Percentiles rank a stretch among this genome's conserved stretches.
Conservation (phyloP, 73 alveolate genomes). For the Blepharisma japonicum region DNA sequence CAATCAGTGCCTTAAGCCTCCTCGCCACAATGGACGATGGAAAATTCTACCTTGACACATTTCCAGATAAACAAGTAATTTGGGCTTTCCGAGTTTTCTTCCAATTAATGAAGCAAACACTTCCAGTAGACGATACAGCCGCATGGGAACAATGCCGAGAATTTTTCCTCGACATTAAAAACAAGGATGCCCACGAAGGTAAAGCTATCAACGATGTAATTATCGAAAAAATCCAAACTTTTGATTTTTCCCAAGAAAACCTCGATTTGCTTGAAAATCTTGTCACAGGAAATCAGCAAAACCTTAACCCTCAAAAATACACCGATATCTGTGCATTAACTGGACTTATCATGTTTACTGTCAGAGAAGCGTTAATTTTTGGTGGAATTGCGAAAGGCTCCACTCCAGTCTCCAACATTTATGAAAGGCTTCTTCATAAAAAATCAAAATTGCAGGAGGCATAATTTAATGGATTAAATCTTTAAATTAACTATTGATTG, state of each 20-base stretch:
- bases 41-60: background rate
- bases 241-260: conserved; percentile 4
- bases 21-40: background rate
- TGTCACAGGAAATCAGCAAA: background rate
- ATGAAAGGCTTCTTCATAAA: background rate
- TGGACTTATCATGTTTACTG: conserved; percentile 11
- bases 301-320: background rate
- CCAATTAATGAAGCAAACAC: background rate
- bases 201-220: background rate
- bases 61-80: background rate
- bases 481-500: too few species aligned
- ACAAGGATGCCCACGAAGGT: background rate
- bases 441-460: background rate
- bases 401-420: background rate
- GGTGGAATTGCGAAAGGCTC: background rate
- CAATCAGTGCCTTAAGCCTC: conserved; percentile 1
- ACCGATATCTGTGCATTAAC: conserved; percentile 8
- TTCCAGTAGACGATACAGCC: background rate
- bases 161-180: background rate
- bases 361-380: conserved; percentile 22
- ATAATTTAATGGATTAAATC: too few species aligned
- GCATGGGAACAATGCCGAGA: background rate
- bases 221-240: background rate
- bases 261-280: background rate
- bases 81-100: conserved; percentile 21